Conservation (phyloP, 139 green algal genomes). For the Coccomyxa sp. region DNA sequence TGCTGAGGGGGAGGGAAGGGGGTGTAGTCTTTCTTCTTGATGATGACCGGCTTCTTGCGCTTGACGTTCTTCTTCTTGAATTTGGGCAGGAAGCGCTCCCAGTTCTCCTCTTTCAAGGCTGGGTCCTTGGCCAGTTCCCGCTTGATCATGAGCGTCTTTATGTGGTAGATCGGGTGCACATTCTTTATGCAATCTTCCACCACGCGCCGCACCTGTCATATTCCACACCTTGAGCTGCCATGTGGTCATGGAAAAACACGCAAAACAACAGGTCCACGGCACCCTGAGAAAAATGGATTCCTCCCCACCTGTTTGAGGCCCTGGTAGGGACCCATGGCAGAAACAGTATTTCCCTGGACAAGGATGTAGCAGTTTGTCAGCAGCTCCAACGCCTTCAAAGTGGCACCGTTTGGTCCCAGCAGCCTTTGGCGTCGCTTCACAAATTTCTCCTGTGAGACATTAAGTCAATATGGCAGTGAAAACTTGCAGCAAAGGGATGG, state of each 20-base stretch:
- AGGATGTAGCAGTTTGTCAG: conserved; percentile 97
- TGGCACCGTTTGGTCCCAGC: conserved; percentile 93
- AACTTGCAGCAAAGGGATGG: no score
- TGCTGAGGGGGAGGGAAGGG: conserved; percentile 93
- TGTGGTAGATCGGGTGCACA: conserved; percentile 99
- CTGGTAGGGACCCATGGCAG: conserved; percentile 90
- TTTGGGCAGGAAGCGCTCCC: conserved; percentile 98
- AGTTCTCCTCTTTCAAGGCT: conserved; percentile 71
- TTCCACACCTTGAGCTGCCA: not conserved
- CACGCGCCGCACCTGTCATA: conserved; percentile 64
- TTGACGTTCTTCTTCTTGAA: conserved; percentile 99
- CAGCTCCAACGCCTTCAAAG: conserved; percentile 97
- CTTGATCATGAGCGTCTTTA: conserved; percentile 99
- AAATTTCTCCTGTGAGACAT: conserved; percentile 73
- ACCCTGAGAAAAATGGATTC: not conserved
- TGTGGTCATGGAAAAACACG: not conserved
- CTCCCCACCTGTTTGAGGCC: conserved; percentile 77
- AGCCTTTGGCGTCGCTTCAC: conserved; percentile 95
- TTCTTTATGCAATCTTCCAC: conserved; percentile 99
- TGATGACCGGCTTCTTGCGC: conserved; percentile 24
- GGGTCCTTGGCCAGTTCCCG: conserved; percentile 95
- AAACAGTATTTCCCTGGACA: conserved; percentile 94
- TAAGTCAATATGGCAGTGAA: no score
- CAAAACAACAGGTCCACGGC: not conserved
- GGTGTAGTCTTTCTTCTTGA: conserved; percentile 73